A percentile compares a stretch with the other conserved stretches of the same genome.
phyloP scores from a whole-genome alignment of 352 stramenopile genomes.

The Phytophthora pluvialis region DNA sequence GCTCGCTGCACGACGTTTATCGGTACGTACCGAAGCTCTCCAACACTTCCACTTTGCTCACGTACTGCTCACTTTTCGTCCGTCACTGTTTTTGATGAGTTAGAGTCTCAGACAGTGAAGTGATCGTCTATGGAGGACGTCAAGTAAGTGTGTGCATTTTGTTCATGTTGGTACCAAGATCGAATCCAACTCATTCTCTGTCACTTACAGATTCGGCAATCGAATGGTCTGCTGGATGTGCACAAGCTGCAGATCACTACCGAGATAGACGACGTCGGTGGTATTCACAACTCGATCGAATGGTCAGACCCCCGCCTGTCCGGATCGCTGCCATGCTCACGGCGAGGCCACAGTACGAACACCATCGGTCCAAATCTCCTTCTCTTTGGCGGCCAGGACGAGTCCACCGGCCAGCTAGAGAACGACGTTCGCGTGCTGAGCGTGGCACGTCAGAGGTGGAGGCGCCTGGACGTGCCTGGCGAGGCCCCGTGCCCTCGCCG shows the following conservation, averaged over 20 bases:
- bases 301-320: constrained; percentile 46
- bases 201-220: constrained; percentile 60
- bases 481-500: constrained; percentile 58
- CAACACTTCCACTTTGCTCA: not conserved
- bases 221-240: constrained; percentile 63
- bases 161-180: not conserved
- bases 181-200: not conserved
- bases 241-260: constrained; percentile 41
- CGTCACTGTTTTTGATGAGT: not conserved
- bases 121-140: constrained; percentile 72
- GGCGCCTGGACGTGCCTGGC: constrained; percentile 33
- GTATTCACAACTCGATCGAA: constrained; percentile 32
- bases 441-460: constrained; percentile 42
- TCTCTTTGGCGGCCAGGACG: constrained; percentile 69
- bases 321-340: constrained; percentile 47
- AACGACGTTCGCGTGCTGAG: constrained; percentile 64
- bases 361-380: constrained; percentile 62
- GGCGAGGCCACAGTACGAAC: constrained; percentile 69
- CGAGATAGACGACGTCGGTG: constrained; percentile 7
- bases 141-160: constrained; percentile 43
- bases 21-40: constrained; percentile 34
- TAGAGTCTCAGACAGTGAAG: constrained; percentile 46
- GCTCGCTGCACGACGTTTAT: constrained; percentile 64
- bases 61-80: not conserved
- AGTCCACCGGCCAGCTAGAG: constrained; percentile 46